Percentiles rank a stretch among this genome's conserved stretches.
Evolutionary conservation across 306 rosid genomes (phyloP).

Genomic region (Rubus parviflorus): DNA sequence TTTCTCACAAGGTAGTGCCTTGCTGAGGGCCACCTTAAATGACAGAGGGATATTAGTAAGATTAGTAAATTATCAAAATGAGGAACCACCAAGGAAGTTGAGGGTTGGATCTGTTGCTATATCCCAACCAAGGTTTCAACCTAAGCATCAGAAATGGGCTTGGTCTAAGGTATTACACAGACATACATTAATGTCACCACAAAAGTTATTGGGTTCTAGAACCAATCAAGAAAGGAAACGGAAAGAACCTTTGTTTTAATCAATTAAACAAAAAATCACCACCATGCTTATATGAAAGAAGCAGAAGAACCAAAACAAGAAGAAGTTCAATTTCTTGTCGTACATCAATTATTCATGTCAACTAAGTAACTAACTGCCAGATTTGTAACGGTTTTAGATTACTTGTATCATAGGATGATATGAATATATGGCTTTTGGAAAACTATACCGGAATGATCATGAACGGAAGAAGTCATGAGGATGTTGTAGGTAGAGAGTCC

Average conservation of each 20-base stretch:
- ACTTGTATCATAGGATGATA: background rate
- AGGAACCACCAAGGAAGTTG: background rate
- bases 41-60: background rate
- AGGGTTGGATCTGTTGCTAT: conserved; percentile 1
- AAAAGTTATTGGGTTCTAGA: conserved; percentile 10
- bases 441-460: conserved; percentile 45
- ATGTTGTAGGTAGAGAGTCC: conserved; percentile 20
- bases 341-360: background rate
- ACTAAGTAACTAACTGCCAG: conserved; percentile 10
- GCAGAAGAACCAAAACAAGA: background rate
- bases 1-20: background rate
- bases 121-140: background rate
- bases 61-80: background rate
- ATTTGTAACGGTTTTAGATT: background rate
- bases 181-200: background rate
- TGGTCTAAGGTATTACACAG: background rate
- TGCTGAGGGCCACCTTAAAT: background rate
- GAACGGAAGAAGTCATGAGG: conserved; percentile 57
- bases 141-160: background rate
- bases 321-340: background rate
- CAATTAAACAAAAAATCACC: background rate
- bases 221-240: background rate
- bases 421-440: background rate
- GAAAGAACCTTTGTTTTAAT: background rate
- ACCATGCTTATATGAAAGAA: background rate